Evolutionary conservation across 2,329 filamentous ascomycete species (phyloP), one percentile per base, ranked within the genome.

Genomic region (Cercospora sojina): DNA sequence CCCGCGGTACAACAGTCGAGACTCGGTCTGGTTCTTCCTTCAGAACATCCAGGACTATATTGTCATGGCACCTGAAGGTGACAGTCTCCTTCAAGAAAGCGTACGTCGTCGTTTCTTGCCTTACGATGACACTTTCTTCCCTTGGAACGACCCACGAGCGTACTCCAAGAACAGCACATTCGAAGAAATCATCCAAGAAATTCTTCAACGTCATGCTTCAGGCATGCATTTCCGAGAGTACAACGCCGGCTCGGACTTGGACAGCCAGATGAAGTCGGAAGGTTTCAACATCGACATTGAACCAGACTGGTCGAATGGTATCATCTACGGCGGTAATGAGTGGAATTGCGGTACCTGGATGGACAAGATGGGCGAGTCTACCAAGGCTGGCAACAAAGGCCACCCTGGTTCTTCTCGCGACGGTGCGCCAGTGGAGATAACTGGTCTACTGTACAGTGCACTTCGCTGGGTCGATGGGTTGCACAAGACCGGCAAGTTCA

Each of bases 361-460:
- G 93, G 95, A 99, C 84, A 99, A 99, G 85, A 99, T 99, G 95
- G 95, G 95, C n/a, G 95, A 99, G 79, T 97, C 93, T 69, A 88
- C 91, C 70, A 91, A 89, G 68, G 95, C 96, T 16, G 90, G 91
- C 66, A 97, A 89, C 75, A 98, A 97, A 81, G 96, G 95, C 59
- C 84, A 97, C 20, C 96, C 95, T 0, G 95, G 93, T 8, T 99
- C 95, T n/a, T 95, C 95, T 56, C 90, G 96, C 74, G 96, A 99
- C 77, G 95, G 95, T 31, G 93, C 95, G 49, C 93, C 95, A 20
- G 87, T 99, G 64, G 95, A 99, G 78, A 98, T 99, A 76, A 97
- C 90, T 0, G 96, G 95, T 57, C 86, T 99, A 64, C 83, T 95
- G 18, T 99, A 97, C 83, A 98, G 93, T 81, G 89, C 91, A 5